Evolutionary conservation across 139 green algal genomes (phyloP).

Genomic region (Zygnema circumcarinatum): DNA sequence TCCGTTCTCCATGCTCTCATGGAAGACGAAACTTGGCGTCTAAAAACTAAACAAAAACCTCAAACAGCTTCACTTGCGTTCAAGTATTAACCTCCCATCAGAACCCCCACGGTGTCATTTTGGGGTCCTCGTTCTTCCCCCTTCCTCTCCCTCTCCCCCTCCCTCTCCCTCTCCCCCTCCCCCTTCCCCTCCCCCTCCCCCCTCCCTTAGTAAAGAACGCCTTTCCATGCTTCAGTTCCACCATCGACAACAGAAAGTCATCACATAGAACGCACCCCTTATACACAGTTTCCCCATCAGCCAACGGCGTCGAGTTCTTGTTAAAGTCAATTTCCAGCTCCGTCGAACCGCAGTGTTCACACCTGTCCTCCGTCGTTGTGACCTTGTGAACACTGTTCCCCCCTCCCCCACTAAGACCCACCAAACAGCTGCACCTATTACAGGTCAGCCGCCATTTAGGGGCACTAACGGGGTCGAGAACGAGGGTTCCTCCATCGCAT

Average conservation of each 20-base stretch:
- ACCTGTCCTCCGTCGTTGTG: conserved; percentile 21
- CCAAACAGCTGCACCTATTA: conserved; percentile 82
- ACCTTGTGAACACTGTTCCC: conserved; percentile 57
- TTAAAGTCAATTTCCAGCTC: conserved; percentile 58
- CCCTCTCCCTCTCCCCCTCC: conserved; percentile 36
- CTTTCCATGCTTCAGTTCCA: conserved; percentile 46
- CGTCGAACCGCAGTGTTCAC: conserved; percentile 37
- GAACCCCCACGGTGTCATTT: neutral
- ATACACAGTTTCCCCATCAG: conserved; percentile 49
- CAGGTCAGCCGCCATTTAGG: conserved; percentile 84
- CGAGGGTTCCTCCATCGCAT: conserved; percentile 66
- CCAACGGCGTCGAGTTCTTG: conserved; percentile 46
- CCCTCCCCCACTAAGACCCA: too few relatives aligned
- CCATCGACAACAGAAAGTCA: conserved; percentile 65
- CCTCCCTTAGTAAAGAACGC: neutral
- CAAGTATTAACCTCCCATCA: too few relatives aligned
- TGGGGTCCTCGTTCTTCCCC: too few relatives aligned
- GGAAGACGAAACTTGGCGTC: too few relatives aligned
- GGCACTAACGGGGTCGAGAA: conserved; percentile 82
- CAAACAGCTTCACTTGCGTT: too few relatives aligned
- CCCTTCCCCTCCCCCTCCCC: conserved; percentile 46
- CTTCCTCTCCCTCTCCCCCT: conserved; percentile 28
- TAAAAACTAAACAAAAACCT: too few relatives aligned
- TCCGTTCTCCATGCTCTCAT: too few relatives aligned
- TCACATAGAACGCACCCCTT: conserved; percentile 75